phyloP scores from a whole-genome alignment of 805 yeast species.

The Geotrichum ghanense region DNA sequence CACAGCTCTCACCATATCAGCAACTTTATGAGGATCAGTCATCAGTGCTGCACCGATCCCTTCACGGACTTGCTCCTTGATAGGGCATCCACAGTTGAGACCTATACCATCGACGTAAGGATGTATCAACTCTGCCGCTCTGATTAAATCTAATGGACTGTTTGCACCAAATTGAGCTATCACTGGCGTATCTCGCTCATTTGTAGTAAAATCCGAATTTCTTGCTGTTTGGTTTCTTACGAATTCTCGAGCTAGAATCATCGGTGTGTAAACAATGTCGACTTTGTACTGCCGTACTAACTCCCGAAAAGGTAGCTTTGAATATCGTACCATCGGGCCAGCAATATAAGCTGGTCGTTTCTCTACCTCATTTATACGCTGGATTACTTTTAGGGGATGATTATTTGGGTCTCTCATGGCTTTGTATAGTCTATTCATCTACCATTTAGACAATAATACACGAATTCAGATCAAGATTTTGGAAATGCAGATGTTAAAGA shows the following conservation, averaged over 20 bases:
- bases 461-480: no score
- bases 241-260: conserved; percentile 93
- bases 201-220: conserved; percentile 74
- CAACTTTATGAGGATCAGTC: conserved; percentile 79
- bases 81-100: conserved; percentile 95
- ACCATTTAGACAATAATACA: no score
- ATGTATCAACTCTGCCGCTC: conserved; percentile 79
- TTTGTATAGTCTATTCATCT: not conserved
- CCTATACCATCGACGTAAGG: conserved; percentile 83
- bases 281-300: conserved; percentile 59
- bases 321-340: conserved; percentile 97
- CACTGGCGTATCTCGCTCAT: conserved; percentile 53
- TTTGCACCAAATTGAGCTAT: conserved; percentile 88
- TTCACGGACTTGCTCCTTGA: conserved; percentile 81
- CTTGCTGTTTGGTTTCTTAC: conserved; percentile 77
- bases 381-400: conserved; percentile 43
- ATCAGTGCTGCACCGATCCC: conserved; percentile 94
- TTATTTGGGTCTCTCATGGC: conserved; percentile 31
- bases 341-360: conserved; percentile 52
- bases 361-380: conserved; percentile 31
- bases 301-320: conserved; percentile 85
- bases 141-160: conserved; percentile 66
- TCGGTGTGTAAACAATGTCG: conserved; percentile 87
- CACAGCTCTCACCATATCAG: conserved; percentile 62
- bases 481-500: no score